phyloP scores from a whole-genome alignment of 2,329 filamentous ascomycete species.

The Hymenoscyphus albidus region DNA sequence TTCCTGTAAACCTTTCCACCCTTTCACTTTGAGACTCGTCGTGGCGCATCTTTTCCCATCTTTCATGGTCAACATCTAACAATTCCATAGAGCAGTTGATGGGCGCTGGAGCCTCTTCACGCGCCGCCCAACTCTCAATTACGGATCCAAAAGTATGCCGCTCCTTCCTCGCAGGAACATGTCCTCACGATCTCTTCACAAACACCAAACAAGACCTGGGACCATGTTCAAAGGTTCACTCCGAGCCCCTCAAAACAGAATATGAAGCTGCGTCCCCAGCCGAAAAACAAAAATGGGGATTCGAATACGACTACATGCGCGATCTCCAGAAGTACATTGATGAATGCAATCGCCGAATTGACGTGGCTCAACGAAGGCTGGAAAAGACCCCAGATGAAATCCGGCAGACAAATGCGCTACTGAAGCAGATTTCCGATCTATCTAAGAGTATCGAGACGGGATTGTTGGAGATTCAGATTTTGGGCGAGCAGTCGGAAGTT shows the following conservation, averaged over 20 bases:
- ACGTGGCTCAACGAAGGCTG: constrained; percentile 79
- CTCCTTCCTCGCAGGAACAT: constrained; percentile 89
- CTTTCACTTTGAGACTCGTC: background rate
- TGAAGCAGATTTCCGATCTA: constrained; percentile 83
- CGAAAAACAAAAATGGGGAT: constrained; percentile 65
- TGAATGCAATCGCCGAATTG: constrained; percentile 92
- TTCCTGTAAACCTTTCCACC: background rate
- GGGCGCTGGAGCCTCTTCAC: constrained; percentile 69
- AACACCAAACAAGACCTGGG: constrained; percentile 99
- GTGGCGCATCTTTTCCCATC: constrained; percentile 2
- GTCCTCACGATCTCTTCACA: constrained; percentile 97
- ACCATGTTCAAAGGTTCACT: constrained; percentile 82
- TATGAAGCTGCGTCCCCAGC: constrained; percentile 73
- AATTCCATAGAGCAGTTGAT: constrained; percentile 75
- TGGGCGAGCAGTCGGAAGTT: constrained; percentile 78
- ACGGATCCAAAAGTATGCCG: constrained; percentile 92
- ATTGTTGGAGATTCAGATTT: constrained; percentile 77
- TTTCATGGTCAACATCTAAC: constrained; percentile 9
- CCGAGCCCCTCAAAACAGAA: constrained; percentile 81
- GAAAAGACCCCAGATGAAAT: constrained; percentile 99
- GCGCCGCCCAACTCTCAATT: constrained; percentile 77
- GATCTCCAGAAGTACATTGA: constrained; percentile 97
- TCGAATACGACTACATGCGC: constrained; percentile 94
- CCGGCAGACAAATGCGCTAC: constrained; percentile 82
- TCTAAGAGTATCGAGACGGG: constrained; percentile 74